Evolutionary conservation across 2,329 filamentous ascomycete genomes (phyloP).

Genomic region (Stagonosporopsis vannaccii): DNA sequence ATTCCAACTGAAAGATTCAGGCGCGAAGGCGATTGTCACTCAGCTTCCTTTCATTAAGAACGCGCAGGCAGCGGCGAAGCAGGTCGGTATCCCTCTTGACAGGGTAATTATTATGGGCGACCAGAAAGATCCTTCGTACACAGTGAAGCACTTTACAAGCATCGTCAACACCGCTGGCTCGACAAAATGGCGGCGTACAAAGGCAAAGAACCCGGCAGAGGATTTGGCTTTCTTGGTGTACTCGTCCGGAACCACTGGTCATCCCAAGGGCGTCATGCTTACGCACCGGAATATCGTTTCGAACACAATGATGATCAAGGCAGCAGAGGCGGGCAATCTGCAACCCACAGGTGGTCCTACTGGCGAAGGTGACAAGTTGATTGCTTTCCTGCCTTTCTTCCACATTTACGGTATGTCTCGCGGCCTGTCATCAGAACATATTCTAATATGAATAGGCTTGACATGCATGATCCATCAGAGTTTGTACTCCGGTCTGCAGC

Average conservation of each 20-base stretch:
- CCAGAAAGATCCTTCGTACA: constrained; percentile 63
- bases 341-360: constrained; percentile 65
- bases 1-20: constrained; percentile 81
- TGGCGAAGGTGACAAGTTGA: constrained; percentile 72
- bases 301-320: constrained; percentile 63
- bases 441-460: constrained; percentile 59
- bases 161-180: constrained; percentile 70
- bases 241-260: constrained; percentile 86
- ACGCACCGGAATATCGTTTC: constrained; percentile 83
- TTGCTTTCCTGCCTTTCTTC: constrained; percentile 87
- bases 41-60: constrained; percentile 71
- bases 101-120: constrained; percentile 81
- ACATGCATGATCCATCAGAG: constrained; percentile 75
- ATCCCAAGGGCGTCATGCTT: constrained; percentile 90
- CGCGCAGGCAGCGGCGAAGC: constrained; percentile 71
- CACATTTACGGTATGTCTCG: constrained; percentile 78
- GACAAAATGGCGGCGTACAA: constrained; percentile 65
- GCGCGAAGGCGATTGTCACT: constrained; percentile 77
- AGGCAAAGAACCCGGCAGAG: constrained; percentile 64
- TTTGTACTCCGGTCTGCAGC: constrained; percentile 69
- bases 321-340: constrained; percentile 58
- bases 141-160: constrained; percentile 75
- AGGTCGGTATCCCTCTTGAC: constrained; percentile 73
- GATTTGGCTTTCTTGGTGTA: constrained; percentile 89
- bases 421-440: background rate